Percentiles rank a stretch among this genome's conserved stretches.
Evolutionary conservation across 2,329 filamentous ascomycete genomes (phyloP).

Genomic region (Fusarium sp.): DNA sequence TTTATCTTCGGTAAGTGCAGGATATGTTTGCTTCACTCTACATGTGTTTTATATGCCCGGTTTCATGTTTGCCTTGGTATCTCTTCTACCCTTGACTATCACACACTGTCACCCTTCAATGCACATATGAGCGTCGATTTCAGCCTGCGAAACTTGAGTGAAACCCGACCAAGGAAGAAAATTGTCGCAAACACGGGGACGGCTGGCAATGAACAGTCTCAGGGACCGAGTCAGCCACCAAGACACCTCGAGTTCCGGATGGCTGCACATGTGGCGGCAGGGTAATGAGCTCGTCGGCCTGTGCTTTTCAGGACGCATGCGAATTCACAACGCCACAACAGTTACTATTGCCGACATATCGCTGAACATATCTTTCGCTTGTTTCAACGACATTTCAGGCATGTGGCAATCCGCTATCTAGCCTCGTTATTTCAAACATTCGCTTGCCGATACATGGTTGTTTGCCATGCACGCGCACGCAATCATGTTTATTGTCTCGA

Average conservation of each 20-base stretch:
- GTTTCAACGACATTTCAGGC: conserved; percentile 9
- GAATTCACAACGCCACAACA: conserved; percentile 36
- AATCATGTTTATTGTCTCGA: conserved; percentile 22
- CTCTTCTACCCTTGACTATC: conserved; percentile 5
- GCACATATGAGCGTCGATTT: background rate
- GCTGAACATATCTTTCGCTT: conserved; percentile 16
- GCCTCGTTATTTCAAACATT: background rate
- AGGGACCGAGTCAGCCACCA: conserved; percentile 31
- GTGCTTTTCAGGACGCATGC: conserved; percentile 33
- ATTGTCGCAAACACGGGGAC: conserved; percentile 24
- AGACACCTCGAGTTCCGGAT: conserved; percentile 25
- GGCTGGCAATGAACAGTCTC: conserved; percentile 24
- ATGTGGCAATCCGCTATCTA: conserved; percentile 8
- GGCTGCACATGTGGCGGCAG: conserved; percentile 21
- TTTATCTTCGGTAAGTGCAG: conserved; percentile 31
- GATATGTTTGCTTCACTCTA: conserved; percentile 33
- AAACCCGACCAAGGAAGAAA: conserved; percentile 19
- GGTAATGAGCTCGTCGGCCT: conserved; percentile 40
- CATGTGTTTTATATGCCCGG: conserved; percentile 17
- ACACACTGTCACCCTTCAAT: conserved; percentile 5
- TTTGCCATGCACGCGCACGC: conserved; percentile 10
- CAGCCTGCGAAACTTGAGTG: conserved; percentile 15
- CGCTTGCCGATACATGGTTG: conserved; percentile 5
- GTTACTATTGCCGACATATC: conserved; percentile 15
- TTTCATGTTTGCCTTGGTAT: conserved; percentile 10